Conservation (phyloP, 1,139 yeast genomes). For the Taphrina pruni region DNA sequence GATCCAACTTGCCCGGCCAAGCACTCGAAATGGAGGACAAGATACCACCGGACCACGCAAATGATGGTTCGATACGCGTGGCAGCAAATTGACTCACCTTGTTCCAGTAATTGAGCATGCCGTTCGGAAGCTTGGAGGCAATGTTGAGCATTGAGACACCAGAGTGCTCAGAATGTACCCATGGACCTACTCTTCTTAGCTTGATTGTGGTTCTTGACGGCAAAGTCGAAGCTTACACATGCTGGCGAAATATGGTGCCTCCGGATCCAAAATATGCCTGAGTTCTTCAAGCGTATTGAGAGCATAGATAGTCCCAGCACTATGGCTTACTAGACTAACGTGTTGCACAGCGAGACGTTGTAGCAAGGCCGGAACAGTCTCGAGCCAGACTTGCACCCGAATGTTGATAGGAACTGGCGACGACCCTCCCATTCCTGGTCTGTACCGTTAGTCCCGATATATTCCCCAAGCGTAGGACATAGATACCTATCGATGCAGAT, state of each 20-base stretch:
- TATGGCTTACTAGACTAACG: neutral
- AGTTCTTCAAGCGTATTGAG: neutral
- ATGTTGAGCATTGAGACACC: neutral
- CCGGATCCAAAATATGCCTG: neutral
- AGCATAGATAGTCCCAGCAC: slow-evolving; percentile 9
- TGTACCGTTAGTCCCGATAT: neutral
- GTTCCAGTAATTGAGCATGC: slow-evolving; percentile 2
- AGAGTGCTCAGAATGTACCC: slow-evolving; percentile 15
- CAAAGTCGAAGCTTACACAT: neutral
- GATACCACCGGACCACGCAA: slow-evolving; percentile 2
- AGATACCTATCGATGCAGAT: slow-evolving; percentile 5
- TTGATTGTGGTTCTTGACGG: neutral
- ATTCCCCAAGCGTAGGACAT: neutral
- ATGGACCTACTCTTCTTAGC: neutral
- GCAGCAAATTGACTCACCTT: neutral
- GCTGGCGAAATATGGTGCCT: slow-evolving; percentile 6
- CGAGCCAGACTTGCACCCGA: slow-evolving; percentile 1
- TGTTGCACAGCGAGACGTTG: slow-evolving; percentile 2
- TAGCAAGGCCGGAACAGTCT: slow-evolving; percentile 9
- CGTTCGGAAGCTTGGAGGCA: neutral
- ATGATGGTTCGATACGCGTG: neutral
- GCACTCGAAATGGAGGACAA: neutral
- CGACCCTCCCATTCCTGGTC: slow-evolving; percentile 8
- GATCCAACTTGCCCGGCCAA: neutral
- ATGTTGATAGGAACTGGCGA: neutral